A percentile compares a stretch with the other conserved stretches of the same genome.
Evolutionary conservation across 495 filamentous ascomycete species (phyloP).

Genomic region (Glonium stellatum): DNA sequence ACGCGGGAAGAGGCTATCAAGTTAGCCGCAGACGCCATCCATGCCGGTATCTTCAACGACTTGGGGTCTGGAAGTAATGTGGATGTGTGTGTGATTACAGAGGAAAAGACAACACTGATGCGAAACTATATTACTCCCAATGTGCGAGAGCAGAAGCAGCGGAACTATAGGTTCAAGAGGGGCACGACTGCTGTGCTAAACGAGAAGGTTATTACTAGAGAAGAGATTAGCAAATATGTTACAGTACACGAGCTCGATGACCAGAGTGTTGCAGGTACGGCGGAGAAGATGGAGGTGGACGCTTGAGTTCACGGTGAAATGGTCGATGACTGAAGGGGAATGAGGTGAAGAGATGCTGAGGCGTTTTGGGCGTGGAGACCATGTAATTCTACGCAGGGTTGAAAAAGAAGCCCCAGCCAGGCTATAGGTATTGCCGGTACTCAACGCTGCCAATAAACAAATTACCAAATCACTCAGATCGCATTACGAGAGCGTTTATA

Average conservation of each 20-base stretch:
- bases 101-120: slow-evolving; percentile 85
- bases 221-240: slow-evolving; percentile 92
- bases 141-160: slow-evolving; percentile 79
- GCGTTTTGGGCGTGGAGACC: slow-evolving; percentile 5
- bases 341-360: neutral
- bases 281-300: slow-evolving; percentile 95
- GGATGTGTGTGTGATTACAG: slow-evolving; percentile 89
- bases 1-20: slow-evolving; percentile 74
- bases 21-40: slow-evolving; percentile 80
- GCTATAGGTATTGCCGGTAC: neutral
- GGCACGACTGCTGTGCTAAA: slow-evolving; percentile 92
- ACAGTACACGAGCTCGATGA: slow-evolving; percentile 76
- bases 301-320: slow-evolving; percentile 38
- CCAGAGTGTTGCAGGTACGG: slow-evolving; percentile 48
- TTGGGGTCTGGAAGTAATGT: slow-evolving; percentile 95
- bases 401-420: neutral
- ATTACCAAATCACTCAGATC: neutral
- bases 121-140: slow-evolving; percentile 91
- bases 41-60: slow-evolving; percentile 99
- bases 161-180: slow-evolving; percentile 80
- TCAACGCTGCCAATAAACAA: neutral
- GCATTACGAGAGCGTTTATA: neutral
- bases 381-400: slow-evolving; percentile 2
- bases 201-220: slow-evolving; percentile 84
- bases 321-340: neutral